phyloP scores from a whole-genome alignment of 768 basidiomycete species.

The Agaricus sinodeliciosus region DNA sequence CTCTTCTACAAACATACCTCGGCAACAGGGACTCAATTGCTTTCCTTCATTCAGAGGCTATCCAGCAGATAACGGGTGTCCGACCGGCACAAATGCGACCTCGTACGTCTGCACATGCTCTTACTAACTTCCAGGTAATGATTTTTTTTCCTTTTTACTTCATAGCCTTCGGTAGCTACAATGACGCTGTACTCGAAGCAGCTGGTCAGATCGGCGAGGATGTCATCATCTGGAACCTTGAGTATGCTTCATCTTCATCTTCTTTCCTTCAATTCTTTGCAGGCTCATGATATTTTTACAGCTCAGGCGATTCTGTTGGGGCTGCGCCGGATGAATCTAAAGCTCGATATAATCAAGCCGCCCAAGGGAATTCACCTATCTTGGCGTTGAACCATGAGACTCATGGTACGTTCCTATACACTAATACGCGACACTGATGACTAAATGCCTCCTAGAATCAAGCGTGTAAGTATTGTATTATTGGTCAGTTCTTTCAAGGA shows the following conservation, averaged over 20 bases:
- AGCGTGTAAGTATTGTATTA: conserved; percentile 5
- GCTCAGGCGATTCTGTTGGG: conserved; percentile 31
- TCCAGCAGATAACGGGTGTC: conserved; percentile 18
- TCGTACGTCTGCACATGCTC: conserved; percentile 10
- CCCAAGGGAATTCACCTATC: conserved; percentile 19
- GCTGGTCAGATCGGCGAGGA: conserved; percentile 18
- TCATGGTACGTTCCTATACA: conserved; percentile 16
- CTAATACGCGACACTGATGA: not conserved
- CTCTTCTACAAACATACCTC: too few relatives aligned
- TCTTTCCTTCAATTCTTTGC: not conserved
- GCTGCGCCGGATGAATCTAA: conserved; percentile 22
- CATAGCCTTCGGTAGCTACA: conserved; percentile 30
- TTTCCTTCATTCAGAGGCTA: conserved; percentile 13
- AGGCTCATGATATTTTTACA: conserved; percentile 8
- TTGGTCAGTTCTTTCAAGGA: not conserved
- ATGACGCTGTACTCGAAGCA: conserved; percentile 22
- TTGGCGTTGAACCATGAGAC: conserved; percentile 32
- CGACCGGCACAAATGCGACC: conserved; percentile 21
- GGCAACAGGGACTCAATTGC: too few relatives aligned
- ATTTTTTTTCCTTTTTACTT: not conserved
- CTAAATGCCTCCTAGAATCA: conserved; percentile 7
- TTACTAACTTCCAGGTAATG: not conserved
- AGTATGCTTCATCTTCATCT: conserved; percentile 16
- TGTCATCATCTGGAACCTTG: conserved; percentile 26
- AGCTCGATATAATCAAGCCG: conserved; percentile 20